Conservation (phyloP, 805 yeast species). For the Zygoascus biomembranicola region DNA sequence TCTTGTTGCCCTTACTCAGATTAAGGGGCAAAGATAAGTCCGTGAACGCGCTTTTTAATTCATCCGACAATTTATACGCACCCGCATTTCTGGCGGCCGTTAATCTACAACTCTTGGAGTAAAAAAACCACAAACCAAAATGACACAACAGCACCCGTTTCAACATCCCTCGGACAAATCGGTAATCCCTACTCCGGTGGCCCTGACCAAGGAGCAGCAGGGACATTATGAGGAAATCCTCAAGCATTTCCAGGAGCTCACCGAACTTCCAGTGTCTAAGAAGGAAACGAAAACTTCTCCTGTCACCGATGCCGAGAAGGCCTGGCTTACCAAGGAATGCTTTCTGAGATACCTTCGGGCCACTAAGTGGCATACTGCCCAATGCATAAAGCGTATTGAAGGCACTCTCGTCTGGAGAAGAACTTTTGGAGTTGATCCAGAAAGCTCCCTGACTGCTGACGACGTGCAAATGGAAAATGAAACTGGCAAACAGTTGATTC, state of each 20-base stretch:
- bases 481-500: constrained; percentile 85
- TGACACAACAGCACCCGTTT: constrained; percentile 39
- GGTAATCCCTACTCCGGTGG: constrained; percentile 41
- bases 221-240: constrained; percentile 56
- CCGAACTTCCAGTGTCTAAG: constrained; percentile 38
- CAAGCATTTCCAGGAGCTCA: constrained; percentile 47
- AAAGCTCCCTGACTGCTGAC: constrained; percentile 26
- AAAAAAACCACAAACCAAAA: neutral
- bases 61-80: no score
- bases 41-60: no score
- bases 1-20: no score
- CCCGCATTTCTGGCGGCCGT: no score
- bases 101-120: no score
- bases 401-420: constrained; percentile 88
- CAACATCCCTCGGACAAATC: constrained; percentile 43
- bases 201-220: constrained; percentile 47
- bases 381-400: constrained; percentile 66
- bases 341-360: constrained; percentile 85
- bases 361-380: constrained; percentile 74
- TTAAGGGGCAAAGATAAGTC: no score
- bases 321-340: constrained; percentile 94
- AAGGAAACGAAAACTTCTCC: constrained; percentile 32
- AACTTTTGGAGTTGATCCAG: constrained; percentile 67
- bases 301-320: constrained; percentile 51
- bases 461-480: constrained; percentile 56